Percentiles rank a stretch among this genome's conserved stretches.
Conservation (phyloP, 495 filamentous ascomycete genomes). For the Astrothelium macrocarpum region DNA sequence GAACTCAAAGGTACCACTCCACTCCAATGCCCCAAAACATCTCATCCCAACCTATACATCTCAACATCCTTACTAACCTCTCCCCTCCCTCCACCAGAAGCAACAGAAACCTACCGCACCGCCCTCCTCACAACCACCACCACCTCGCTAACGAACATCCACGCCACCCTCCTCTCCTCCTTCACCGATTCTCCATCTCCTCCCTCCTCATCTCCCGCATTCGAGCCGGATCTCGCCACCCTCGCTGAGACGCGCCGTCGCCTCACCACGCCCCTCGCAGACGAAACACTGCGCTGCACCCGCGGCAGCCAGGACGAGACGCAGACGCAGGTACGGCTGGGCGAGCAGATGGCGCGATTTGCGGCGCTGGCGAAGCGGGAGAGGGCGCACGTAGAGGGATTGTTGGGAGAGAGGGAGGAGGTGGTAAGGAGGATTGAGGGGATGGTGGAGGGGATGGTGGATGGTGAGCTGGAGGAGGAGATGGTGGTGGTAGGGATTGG, state of each 20-base stretch:
- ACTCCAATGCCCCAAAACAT: background rate
- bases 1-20: background rate
- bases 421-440: background rate
- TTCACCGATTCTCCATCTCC: background rate
- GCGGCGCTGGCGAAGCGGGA: constrained; percentile 16
- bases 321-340: background rate
- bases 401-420: background rate
- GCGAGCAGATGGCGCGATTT: background rate
- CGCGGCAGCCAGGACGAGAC: background rate
- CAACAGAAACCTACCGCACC: background rate
- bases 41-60: background rate
- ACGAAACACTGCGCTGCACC: background rate
- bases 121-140: background rate
- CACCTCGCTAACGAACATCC: background rate
- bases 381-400: constrained; percentile 15
- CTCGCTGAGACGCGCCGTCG: background rate
- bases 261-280: background rate
- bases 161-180: background rate
- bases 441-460: background rate
- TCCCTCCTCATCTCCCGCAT: background rate
- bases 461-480: background rate
- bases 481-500: background rate
- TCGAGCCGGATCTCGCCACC: background rate
- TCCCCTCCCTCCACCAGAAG: background rate
- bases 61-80: background rate